Conservation (phyloP, 257 asterid genomes). For the Solanum sparsipilum region DNA sequence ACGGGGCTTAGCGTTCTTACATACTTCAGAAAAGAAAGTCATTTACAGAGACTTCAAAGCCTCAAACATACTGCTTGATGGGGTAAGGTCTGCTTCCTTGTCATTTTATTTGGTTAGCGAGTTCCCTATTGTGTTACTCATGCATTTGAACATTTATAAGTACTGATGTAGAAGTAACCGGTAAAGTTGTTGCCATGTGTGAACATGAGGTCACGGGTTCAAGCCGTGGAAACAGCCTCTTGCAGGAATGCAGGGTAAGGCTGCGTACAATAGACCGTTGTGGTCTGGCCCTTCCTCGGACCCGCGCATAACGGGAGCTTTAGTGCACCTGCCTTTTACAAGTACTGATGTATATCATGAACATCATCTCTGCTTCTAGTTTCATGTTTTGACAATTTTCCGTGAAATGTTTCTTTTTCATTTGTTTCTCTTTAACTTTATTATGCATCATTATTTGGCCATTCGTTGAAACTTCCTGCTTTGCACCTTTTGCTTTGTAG, state of each 20-base stretch:
- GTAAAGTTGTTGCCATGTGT: background rate
- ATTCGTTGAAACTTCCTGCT: background rate
- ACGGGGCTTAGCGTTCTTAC: slow-evolving; percentile 32
- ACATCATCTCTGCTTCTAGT: background rate
- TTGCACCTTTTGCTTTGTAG: slow-evolving; percentile 14
- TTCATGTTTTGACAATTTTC: background rate
- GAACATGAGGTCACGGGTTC: background rate
- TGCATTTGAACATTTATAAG: background rate
- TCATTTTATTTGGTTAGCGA: background rate
- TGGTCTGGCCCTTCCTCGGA: background rate
- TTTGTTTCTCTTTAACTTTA: background rate
- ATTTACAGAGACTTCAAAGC: slow-evolving; percentile 41
- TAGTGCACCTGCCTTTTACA: background rate
- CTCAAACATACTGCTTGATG: slow-evolving; percentile 35
- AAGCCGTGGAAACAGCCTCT: background rate
- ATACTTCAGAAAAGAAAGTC: slow-evolving; percentile 27
- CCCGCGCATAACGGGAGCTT: background rate
- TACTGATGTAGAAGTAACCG: background rate
- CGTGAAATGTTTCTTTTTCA: background rate
- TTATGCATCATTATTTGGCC: background rate
- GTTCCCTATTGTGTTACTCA: background rate
- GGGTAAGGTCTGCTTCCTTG: slow-evolving; percentile 7
- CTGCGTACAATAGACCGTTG: background rate
- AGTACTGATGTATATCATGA: background rate
- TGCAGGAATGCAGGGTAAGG: background rate